Evolutionary conservation across 2,329 filamentous ascomycete genomes (phyloP).

Genomic region (Dissoconium aciculare): DNA sequence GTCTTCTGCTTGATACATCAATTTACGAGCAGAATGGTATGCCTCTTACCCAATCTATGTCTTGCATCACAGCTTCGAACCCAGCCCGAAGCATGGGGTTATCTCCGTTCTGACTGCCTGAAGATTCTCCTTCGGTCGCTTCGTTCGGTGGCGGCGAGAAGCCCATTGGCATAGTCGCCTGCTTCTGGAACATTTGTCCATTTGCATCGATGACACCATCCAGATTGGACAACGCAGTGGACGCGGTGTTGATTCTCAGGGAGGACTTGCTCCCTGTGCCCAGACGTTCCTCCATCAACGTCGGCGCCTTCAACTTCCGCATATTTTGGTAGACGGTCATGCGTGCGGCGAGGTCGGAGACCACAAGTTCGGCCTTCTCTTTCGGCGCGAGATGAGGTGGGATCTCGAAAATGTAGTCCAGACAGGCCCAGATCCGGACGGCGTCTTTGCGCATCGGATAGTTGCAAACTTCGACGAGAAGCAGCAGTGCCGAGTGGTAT

Average conservation of each 20-base stretch:
- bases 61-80: conserved; percentile 26
- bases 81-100: not conserved
- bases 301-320: conserved; percentile 33
- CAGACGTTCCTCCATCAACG: conserved; percentile 19
- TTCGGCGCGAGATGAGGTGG: conserved; percentile 37
- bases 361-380: conserved; percentile 45
- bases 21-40: not conserved
- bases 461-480: conserved; percentile 52
- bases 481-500: conserved; percentile 54
- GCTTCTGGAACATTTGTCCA: conserved; percentile 7
- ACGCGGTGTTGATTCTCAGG: not conserved
- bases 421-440: conserved; percentile 52
- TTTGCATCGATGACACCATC: conserved; percentile 4
- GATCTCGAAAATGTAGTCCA: conserved; percentile 57
- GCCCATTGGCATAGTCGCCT: not conserved
- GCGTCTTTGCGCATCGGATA: conserved; percentile 43
- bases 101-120: conserved; percentile 3
- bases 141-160: no score
- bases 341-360: conserved; percentile 48
- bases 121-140: conserved; percentile 7
- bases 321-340: conserved; percentile 44
- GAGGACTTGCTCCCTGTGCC: conserved; percentile 4
- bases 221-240: not conserved
- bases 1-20: conserved; percentile 1
- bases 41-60: conserved; percentile 52